phyloP scores from a whole-genome alignment of 495 filamentous ascomycete species.

The Penicillium riverlandense region DNA sequence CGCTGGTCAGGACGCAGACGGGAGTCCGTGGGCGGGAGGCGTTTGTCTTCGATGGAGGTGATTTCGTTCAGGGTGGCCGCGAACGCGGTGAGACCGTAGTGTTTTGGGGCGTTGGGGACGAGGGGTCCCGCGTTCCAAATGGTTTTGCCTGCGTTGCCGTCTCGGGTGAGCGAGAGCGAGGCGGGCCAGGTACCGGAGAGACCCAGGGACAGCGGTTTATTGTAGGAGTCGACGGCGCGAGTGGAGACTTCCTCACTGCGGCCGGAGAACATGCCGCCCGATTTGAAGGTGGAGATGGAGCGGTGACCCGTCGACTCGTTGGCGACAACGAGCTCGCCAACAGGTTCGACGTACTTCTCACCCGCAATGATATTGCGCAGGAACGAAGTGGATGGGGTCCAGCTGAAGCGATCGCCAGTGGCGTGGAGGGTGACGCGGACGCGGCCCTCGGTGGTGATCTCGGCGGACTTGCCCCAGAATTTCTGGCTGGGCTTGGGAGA shows the following conservation, averaged over 20 bases:
- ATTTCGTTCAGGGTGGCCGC: constrained; percentile 84
- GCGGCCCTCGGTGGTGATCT: constrained; percentile 86
- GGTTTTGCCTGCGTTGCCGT: constrained; percentile 48
- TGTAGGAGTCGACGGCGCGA: constrained; percentile 58
- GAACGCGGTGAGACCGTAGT: constrained; percentile 83
- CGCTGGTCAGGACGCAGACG: constrained; percentile 86
- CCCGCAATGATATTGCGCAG: constrained; percentile 94
- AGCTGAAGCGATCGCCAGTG: constrained; percentile 72
- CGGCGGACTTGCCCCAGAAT: constrained; percentile 96
- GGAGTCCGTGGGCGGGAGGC: constrained; percentile 72
- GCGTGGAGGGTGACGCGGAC: constrained; percentile 65
- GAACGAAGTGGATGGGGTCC: constrained; percentile 78
- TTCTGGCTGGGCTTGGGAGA: constrained; percentile 85
- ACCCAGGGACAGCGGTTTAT: constrained; percentile 51
- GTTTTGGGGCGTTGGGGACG: constrained; percentile 64
- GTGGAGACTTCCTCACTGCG: constrained; percentile 84
- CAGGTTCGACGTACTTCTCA: constrained; percentile 96
- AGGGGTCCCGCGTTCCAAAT: constrained; percentile 74
- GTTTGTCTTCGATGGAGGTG: constrained; percentile 65
- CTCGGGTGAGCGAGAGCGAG: constrained; percentile 53
- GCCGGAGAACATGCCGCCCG: constrained; percentile 93
- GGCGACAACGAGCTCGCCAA: constrained; percentile 73
- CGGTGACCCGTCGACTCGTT: constrained; percentile 78
- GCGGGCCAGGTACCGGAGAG: constrained; percentile 81
- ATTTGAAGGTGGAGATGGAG: constrained; percentile 77